Evolutionary conservation across 306 rosid genomes (phyloP), one percentile per base, ranked within the genome.

Genomic region (Cajanus cajan): DNA sequence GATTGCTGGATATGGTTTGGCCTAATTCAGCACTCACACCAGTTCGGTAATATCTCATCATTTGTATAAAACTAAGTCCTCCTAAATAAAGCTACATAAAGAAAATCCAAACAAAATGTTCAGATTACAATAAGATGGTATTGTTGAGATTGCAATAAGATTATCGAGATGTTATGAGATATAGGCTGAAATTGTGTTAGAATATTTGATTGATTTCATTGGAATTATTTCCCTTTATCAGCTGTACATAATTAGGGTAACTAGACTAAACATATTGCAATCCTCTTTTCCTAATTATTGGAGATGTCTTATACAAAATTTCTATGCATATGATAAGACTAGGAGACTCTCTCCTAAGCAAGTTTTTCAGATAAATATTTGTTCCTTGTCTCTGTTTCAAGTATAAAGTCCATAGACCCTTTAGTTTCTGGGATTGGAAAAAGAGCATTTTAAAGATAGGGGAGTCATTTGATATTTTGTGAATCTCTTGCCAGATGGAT

Each of bases 11-110:
- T 48, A 25, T 43, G 14, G n/a, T 68, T 12, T n/a, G 4, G 61
- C 50, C 15, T 16, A 11, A 82, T 61, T 76, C 78, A 67, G 22
- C 67, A n/a, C n/a, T 69, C 50, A 59, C 28, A 41, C 47, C 61
- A 39, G 37, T 16, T 47, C 45, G 21, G 62, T 37, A 74, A 78
- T 45, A 40, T 52, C 31, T 44, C 59, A 62, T 50, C 14, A 62
- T 39, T 10, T 6, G 34, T 14, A 25, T 14, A 77, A 39, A 61
- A 33, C 18, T 18, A 76, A 19, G 54, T 12, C 63, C 74, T 24
- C 44, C 75, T 25, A 40, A 14, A 59, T 34, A 69, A 44, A 59
- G 24, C 44, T 18, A 19, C 16, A 45, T 2, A 44, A 68, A 18
- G 43, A 22, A 65, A 21, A 73, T 15, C 55, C 25, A 55, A 28